phyloP scores from a whole-genome alignment of 1,284 basidiomycete species.

The Xerocomus amazonicus region DNA sequence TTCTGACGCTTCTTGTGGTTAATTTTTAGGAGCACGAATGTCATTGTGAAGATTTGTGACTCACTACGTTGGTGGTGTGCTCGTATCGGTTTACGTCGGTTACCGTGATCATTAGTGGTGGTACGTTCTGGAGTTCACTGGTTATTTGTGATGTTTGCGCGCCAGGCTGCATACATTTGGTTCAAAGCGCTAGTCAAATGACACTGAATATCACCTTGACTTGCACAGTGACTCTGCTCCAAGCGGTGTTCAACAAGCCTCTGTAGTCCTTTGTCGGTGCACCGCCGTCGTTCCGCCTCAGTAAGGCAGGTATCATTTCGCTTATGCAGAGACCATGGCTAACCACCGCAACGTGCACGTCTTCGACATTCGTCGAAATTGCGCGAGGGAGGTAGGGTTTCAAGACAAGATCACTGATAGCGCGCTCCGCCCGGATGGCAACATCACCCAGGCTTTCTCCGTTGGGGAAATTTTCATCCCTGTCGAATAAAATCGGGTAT shows the following conservation, averaged over 20 bases:
- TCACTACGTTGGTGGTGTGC: constrained; percentile 56
- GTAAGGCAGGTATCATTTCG: constrained; percentile 55
- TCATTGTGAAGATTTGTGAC: constrained; percentile 22
- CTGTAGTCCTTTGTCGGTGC: constrained; percentile 38
- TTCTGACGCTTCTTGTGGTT: constrained; percentile 60
- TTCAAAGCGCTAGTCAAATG: constrained; percentile 1
- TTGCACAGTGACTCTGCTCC: constrained; percentile 56
- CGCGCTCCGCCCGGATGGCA: constrained; percentile 52
- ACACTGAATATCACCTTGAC: constrained; percentile 39
- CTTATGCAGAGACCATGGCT: constrained; percentile 80
- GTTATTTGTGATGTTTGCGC: constrained; percentile 26
- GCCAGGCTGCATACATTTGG: constrained; percentile 27
- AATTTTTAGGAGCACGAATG: constrained; percentile 1
- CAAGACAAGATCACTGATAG: constrained; percentile 58
- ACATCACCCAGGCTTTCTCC: constrained; percentile 77
- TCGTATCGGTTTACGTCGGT: constrained; percentile 53
- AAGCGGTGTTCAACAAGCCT: constrained; percentile 68
- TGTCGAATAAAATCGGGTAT: constrained; percentile 47
- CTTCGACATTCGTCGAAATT: constrained; percentile 36
- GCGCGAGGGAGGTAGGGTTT: constrained; percentile 49
- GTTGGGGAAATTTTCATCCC: constrained; percentile 60
- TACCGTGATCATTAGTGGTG: constrained; percentile 42
- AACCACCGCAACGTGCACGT: constrained; percentile 65
- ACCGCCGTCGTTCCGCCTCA: constrained; percentile 39
- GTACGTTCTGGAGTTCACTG: constrained; percentile 23